Base-by-base conservation (phyloP, 2,329 filamentous ascomycete species). In the Phaeosphaeriaceae sp. region DNA sequence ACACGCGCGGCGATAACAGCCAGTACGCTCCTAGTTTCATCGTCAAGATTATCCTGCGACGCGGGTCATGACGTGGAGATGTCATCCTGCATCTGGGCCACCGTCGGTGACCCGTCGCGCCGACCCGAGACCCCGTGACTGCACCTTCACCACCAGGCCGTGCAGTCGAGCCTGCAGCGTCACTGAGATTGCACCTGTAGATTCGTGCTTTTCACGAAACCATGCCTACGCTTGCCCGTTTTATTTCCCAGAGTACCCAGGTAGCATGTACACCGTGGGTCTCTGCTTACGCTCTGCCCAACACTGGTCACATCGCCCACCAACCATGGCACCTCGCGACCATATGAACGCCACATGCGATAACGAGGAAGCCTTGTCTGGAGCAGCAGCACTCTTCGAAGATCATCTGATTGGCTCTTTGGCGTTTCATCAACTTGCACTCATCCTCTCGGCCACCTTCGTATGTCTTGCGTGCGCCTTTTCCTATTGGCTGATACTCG, bases 391-490 rank as follows among this genome's bases (percentile, higher is more conserved):
- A 9, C 19, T 41, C 9, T 41, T 51, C 21, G 31, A 41, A n/a
- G 3, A 25, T 13, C 3, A 9, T 20, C 20, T 42, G 11, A 20
- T 19, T 11, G 36, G 22, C 2, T 13, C 19, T 5, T 70, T 86
- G 60, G 85, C 83, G 33, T 88, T 88, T 67, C 86, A 88, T 69
- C 74, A 81, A 25, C 76, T 88, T 25, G 84, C 83, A 57, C 79
- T 88, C 47, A 80, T 84, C 51, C 72, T 88, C 45, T 82, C 80
- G 41, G 84, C 81, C 15, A 77, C 79, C 19, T 87, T 87, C 69
- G 83, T 81, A 40, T 62, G 83, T 33, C 74, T 87, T 45, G 82
- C 85, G 3, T 75, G 84, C 33, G 55, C 78, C 13, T 74, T 86
- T 40, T 83, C 85, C 21, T 78, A 84, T 40, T 82, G 79, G 63